A percentile compares a stretch with the other conserved stretches of the same genome.
Conservation (phyloP, 208 protist species). For the Acanthamoeba culbertsoni region DNA sequence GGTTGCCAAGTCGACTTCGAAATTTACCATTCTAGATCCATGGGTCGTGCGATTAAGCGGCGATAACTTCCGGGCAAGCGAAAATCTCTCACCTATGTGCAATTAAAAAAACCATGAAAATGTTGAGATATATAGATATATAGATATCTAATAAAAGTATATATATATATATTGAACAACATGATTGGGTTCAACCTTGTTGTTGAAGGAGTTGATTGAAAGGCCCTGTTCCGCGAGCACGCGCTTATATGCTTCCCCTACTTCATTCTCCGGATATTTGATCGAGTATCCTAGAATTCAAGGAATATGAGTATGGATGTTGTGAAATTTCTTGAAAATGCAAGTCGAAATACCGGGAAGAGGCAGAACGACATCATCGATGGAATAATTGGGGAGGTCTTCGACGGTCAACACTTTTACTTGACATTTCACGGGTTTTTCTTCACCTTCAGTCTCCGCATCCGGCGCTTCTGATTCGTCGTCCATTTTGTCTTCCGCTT, state of each 20-base stretch:
- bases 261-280: constrained; percentile 30
- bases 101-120: neutral
- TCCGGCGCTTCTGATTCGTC: neutral
- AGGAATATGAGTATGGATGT: neutral
- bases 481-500: neutral
- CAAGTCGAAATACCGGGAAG: neutral
- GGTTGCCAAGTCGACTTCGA: no score
- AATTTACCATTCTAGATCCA: constrained; percentile 39
- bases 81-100: constrained; percentile 40
- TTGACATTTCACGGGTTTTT: neutral
- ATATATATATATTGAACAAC: neutral
- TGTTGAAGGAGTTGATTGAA: neutral
- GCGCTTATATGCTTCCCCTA: neutral
- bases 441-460: neutral
- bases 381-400: constrained; percentile 37
- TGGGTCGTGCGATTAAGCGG: neutral
- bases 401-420: constrained; percentile 55
- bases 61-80: constrained; percentile 47
- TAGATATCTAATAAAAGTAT: neutral
- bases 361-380: constrained; percentile 50
- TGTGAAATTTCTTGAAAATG: neutral
- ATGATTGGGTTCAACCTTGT: neutral
- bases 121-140: no score
- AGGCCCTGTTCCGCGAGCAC: neutral
- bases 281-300: neutral